Evolutionary conservation across 495 filamentous ascomycete species (phyloP), one percentile per base, ranked within the genome.

Genomic region (Daldinia childiae): DNA sequence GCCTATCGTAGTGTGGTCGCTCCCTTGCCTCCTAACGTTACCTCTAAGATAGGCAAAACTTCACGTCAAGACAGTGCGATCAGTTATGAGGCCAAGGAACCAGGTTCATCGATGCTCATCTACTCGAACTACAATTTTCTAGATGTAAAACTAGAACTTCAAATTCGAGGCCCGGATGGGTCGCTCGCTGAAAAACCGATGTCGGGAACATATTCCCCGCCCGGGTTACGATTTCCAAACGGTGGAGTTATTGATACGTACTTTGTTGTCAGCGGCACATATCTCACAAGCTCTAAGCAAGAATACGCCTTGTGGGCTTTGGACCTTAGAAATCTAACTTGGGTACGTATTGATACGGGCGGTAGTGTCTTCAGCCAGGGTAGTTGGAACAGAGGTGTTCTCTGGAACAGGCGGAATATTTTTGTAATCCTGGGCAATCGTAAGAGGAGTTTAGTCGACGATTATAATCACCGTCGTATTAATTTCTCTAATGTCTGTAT

Each of bases 71-170:
- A 72, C 0, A 71, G 72, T 3, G 75, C 67, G n/a, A 79, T 82
- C 43, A 79, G 80, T 62, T 79, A 82, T 32, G 86, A 88, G 56
- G 77, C 84, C 66, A 80, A 82, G 69, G 87, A 91, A 36, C 86
- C 90, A 3, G 89, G 87, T 30, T 91, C 90, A 14, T 92, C 93
- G 4, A 97, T 98, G 93, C 85, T 99, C 58, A 96, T 99, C 32
- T 99, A 99, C 78, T 98, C 95, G 43, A 99, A 99, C 75, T 99
- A 98, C 78, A 98, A 99, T 79, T 99, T 99, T 77, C 78, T 98
- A 39, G 94, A 98, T 68, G 95, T 98, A 67, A 98, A 97, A 75
- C 80, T 99, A 21, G 95, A 98, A 77, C 84, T 99, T 32, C 96
- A 98, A 75, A 87, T 99, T 50, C 88, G 95, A 59, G 77, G 89